Evolutionary conservation across 2,329 filamentous ascomycete genomes (phyloP), one percentile per base, ranked within the genome.

Genomic region (Raffaelea ambrosiae): DNA sequence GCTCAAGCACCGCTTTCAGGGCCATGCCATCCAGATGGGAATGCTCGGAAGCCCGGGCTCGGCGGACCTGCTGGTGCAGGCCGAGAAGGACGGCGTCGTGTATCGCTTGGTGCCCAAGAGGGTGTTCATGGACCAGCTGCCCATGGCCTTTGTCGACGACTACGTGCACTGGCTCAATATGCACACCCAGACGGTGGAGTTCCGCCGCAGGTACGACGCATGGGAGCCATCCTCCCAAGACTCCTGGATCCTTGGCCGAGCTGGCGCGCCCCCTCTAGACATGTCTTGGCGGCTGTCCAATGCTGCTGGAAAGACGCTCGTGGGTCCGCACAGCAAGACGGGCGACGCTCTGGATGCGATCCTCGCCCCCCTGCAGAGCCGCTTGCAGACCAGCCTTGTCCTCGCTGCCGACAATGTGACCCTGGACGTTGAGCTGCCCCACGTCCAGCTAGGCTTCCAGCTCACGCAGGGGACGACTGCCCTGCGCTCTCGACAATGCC

Each of bases 401-500:
- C 50, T 60, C n/a, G 46, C 58, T 20, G 7, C 43, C 0, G 46
- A 50, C 3, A 47, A 44, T 1, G 48, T 20, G 1, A 36, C 33
- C 0, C 35, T 38, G 35, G 14, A 38, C 7, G 16, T n/a, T 74
- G 2, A 41, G 11, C 19, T 14, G 40, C 20, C 19, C 8, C 13
- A 14, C 7, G 18, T 38, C 5, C 35, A 38, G 4, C 59, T 81
- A 0, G 63, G 65, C 0, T 83, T 82, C 49, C 56, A 50, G 8
- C 46, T 76, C 1, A 51, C 54, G 1, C 14, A 48, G 2, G 57
- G 60, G 0, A 53, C 56, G 0, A 44, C 53, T 0, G 39, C 40
- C 0, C 51, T 80, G 3, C 47, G 55, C n/a, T 79, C 71, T 1
- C 67, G 65, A 5, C 68, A 81, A 48, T 75, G 72, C 49, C 63